phyloP scores from a whole-genome alignment of 192 early-diverging fungal species.

The Backusella psychrophila region DNA sequence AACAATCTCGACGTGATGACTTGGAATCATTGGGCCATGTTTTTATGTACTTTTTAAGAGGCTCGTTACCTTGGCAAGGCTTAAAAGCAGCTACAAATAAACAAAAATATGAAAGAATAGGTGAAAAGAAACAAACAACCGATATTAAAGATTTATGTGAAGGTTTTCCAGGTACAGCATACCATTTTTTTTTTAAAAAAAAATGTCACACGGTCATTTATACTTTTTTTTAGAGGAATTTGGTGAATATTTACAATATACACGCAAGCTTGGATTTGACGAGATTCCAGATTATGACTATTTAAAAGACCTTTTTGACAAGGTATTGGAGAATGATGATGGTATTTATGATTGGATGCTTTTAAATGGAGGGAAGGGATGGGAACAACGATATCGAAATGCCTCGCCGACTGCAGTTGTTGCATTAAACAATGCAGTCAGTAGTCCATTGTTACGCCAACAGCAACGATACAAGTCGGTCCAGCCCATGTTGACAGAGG shows the following conservation, averaged over 20 bases:
- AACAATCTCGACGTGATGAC: slow-evolving; percentile 96
- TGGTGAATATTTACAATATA: slow-evolving; percentile 84
- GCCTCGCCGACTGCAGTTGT: neutral
- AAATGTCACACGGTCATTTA: neutral
- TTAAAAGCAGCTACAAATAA: slow-evolving; percentile 96
- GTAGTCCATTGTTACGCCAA: neutral
- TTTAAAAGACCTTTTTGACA: slow-evolving; percentile 78
- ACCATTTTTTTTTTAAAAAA: neutral
- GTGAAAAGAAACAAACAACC: slow-evolving; percentile 93
- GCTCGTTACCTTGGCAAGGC: slow-evolving; percentile 94
- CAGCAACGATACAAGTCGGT: neutral
- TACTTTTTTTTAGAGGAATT: slow-evolving; percentile 65
- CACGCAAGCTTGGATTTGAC: slow-evolving; percentile 88
- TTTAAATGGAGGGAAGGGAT: slow-evolving; percentile 51
- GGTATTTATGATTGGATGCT: slow-evolving; percentile 95
- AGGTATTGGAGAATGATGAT: slow-evolving; percentile 78
- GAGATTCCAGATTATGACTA: slow-evolving; percentile 95
- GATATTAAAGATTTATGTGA: slow-evolving; percentile 87
- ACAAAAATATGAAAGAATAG: slow-evolving; percentile 99
- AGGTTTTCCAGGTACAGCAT: slow-evolving; percentile 66
- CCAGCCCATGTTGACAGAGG: slow-evolving; percentile 8
- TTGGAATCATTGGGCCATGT: slow-evolving; percentile 96
- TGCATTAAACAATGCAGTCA: slow-evolving; percentile 15
- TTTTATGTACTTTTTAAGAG: slow-evolving; percentile 96
- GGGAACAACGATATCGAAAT: slow-evolving; percentile 26